Conservation (phyloP, 2,329 filamentous ascomycete genomes). For the Pestalotiopsis sp. region DNA sequence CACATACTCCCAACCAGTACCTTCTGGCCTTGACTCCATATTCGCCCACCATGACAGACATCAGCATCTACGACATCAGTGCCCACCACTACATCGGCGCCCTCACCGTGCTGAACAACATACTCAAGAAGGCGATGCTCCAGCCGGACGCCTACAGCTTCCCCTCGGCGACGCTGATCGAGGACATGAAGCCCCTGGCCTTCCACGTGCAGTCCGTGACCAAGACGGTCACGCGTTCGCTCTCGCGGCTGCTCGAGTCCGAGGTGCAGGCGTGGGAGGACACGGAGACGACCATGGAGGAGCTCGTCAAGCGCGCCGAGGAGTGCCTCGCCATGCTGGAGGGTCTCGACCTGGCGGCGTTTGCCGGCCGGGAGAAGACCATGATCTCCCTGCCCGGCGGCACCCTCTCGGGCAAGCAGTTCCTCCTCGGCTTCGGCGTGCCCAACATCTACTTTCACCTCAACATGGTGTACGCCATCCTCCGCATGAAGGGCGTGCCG, state of each 20-base stretch:
- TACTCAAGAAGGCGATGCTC: not conserved
- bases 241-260: not conserved
- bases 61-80: not conserved
- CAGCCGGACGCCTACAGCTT: constrained; percentile 1
- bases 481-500: constrained; percentile 61
- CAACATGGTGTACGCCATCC: constrained; percentile 57
- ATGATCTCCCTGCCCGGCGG: not conserved
- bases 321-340: not conserved
- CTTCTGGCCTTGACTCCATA: not conserved
- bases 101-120: not conserved
- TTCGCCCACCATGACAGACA: not conserved
- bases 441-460: constrained; percentile 68
- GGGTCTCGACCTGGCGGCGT: not conserved
- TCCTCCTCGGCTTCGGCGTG: constrained; percentile 41
- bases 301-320: constrained; percentile 5
- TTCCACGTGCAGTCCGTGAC: constrained; percentile 10
- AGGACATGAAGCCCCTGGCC: constrained; percentile 5
- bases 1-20: not conserved
- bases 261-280: constrained; percentile 10
- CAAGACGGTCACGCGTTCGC: not conserved
- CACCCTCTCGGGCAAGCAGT: not conserved
- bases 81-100: not conserved
- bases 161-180: constrained; percentile 2
- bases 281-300: constrained; percentile 8
- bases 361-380: not conserved